Percentiles rank a stretch among this genome's conserved stretches.
phyloP scores from a whole-genome alignment of 192 early-diverging fungal genomes.

The Mycoemilia scoparia region DNA sequence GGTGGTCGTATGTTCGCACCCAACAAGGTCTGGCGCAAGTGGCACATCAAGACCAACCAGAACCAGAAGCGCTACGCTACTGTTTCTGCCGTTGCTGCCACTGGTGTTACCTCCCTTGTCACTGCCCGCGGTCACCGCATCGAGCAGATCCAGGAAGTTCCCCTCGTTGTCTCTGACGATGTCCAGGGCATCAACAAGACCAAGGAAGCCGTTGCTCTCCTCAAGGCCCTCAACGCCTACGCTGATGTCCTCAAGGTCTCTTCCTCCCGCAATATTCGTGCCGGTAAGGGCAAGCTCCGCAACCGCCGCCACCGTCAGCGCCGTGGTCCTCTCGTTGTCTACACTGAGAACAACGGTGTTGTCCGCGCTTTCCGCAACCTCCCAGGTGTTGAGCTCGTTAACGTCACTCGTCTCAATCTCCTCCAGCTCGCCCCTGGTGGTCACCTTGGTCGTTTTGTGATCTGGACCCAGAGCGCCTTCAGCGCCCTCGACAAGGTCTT shows the following conservation, averaged over 20 bases:
- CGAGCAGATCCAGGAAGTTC: slow-evolving; percentile 79
- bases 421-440: slow-evolving; percentile 96
- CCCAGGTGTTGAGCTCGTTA: slow-evolving; percentile 89
- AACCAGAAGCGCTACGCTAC: slow-evolving; percentile 97
- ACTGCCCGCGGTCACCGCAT: slow-evolving; percentile 95
- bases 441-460: slow-evolving; percentile 96
- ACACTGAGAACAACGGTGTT: slow-evolving; percentile 85
- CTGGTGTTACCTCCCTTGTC: slow-evolving; percentile 77
- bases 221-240: slow-evolving; percentile 87
- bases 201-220: slow-evolving; percentile 78
- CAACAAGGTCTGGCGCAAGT: slow-evolving; percentile 99
- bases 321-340: slow-evolving; percentile 92
- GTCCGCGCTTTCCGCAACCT: slow-evolving; percentile 94
- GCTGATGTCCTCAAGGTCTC: slow-evolving; percentile 86
- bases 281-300: slow-evolving; percentile 91
- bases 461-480: slow-evolving; percentile 94
- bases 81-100: slow-evolving; percentile 90
- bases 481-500: slow-evolving; percentile 81
- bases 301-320: slow-evolving; percentile 92
- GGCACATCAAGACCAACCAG: slow-evolving; percentile 97
- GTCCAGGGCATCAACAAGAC: slow-evolving; percentile 76
- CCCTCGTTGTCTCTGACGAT: slow-evolving; percentile 66
- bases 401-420: slow-evolving; percentile 83
- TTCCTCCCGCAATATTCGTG: slow-evolving; percentile 88
- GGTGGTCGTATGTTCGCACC: slow-evolving; percentile 99